Evolutionary conservation across 768 basidiomycete genomes (phyloP).

Genomic region (Mycena belliarum): DNA sequence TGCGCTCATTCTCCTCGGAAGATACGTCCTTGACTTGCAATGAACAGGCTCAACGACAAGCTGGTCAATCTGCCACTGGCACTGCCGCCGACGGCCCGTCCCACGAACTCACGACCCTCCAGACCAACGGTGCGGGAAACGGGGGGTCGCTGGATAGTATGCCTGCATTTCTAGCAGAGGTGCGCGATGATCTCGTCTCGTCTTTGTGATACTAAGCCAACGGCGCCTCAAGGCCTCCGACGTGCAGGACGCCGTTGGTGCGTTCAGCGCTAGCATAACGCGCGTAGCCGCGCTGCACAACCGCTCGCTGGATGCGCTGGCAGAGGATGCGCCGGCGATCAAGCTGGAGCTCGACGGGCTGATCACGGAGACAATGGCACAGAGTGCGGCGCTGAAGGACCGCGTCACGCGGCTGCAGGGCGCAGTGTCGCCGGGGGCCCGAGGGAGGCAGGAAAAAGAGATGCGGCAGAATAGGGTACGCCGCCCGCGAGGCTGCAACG

Average conservation of each 20-base stretch:
- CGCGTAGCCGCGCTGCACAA: slow-evolving; percentile 39
- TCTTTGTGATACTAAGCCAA: neutral
- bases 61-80: neutral
- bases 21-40: neutral
- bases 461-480: slow-evolving; percentile 38
- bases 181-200: neutral
- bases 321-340: slow-evolving; percentile 25
- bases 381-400: slow-evolving; percentile 57
- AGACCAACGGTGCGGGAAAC: neutral
- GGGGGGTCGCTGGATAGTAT: slow-evolving; percentile 2
- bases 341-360: slow-evolving; percentile 52
- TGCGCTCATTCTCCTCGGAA: slow-evolving; percentile 14
- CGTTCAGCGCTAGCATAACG: slow-evolving; percentile 38
- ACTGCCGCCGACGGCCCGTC: neutral
- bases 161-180: slow-evolving; percentile 13
- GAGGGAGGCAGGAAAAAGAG: slow-evolving; percentile 33
- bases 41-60: slow-evolving; percentile 14
- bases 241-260: slow-evolving; percentile 42
- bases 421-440: slow-evolving; percentile 23
- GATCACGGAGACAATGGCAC: slow-evolving; percentile 56
- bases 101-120: slow-evolving; percentile 11
- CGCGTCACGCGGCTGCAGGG: slow-evolving; percentile 60
- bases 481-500: neutral
- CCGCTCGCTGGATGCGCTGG: slow-evolving; percentile 39
- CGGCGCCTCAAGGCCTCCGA: slow-evolving; percentile 41